These are phyloP conservation scores for Rhodotorula kratochvilovae DNA, from an alignment of 768 basidiomycete genomes.

Conservation along the genomic window DNA sequence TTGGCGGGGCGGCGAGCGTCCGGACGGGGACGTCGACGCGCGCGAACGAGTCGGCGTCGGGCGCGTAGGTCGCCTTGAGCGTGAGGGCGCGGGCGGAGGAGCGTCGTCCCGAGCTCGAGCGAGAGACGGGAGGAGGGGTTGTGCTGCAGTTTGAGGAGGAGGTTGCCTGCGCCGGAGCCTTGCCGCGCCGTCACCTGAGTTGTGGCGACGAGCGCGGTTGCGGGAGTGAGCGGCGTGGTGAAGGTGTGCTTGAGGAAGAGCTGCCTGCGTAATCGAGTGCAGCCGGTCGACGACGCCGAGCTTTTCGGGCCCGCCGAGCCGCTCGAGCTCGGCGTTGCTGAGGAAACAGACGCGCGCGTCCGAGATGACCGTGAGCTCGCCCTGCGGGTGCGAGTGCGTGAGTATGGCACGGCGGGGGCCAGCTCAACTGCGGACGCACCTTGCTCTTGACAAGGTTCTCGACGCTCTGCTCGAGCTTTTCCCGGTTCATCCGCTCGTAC, in stretches of 20 bases:
- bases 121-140: conserved; percentile 25
- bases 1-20: conserved; percentile 45
- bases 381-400: not conserved
- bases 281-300: conserved; percentile 5
- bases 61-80: conserved; percentile 54
- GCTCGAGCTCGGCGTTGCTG: conserved; percentile 13
- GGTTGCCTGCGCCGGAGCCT: conserved; percentile 50
- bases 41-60: conserved; percentile 47
- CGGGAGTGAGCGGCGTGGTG: conserved; percentile 47
- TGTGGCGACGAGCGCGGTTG: conserved; percentile 45
- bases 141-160: conserved; percentile 60
- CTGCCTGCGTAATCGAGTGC: conserved; percentile 24
- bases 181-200: conserved; percentile 47
- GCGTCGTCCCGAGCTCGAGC: conserved; percentile 41
- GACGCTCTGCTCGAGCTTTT: conserved; percentile 37
- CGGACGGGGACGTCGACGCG: conserved; percentile 45
- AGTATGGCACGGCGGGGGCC: too few relatives aligned
- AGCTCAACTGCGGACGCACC: conserved; percentile 17
- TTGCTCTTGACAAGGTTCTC: conserved; percentile 39
- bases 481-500: conserved; percentile 32
- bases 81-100: conserved; percentile 52
- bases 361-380: conserved; percentile 31
- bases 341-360: conserved; percentile 33
- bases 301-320: conserved; percentile 13
- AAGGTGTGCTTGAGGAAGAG: conserved; percentile 49